Base-by-base conservation (phyloP, 2,329 filamentous ascomycete species). In the Botrytis deweyae region DNA sequence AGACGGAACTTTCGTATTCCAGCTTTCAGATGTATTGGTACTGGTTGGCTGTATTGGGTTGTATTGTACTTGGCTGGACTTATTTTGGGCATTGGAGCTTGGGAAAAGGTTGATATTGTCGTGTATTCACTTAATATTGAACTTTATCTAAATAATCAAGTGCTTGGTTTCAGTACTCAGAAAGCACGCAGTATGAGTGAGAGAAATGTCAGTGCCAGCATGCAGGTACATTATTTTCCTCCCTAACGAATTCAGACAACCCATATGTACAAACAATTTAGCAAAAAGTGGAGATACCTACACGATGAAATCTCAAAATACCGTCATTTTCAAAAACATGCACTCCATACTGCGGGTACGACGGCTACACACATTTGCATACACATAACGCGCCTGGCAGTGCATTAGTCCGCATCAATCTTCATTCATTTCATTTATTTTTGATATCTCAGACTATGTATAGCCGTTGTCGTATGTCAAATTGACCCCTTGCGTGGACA, bases 291-390 rank as follows among this genome's bases (percentile, higher is more conserved):
- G 59, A 22, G 20, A 18, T 33, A 16, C 10, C 46, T n/a, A 3
- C 36, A 9, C 4, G 20, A 29, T 4, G 4, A 5, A 33, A 65
- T 65, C 25, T 29, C 33, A 71, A 25, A 16, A 58, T 55, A 5
- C 25, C 25, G 20, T 55, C 25, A 29, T 22, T 22, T 5, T 36
- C 65, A 33, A n/a, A 49, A 12, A 6, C 46, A 62, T 72, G 59
- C 70, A 52, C 61, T 40, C 25, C 44, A 66, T 55, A 36, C 29
- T 72, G 61, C 70, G 59, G 70, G 61, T 58, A 72, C 61, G 38
- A 66, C 70, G 61, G 70, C 25, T 67, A 72, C 42, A 59, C 59
- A 65, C 59, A 55, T 33, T 33, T 58, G 33, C 14, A 36, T 64
- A 58, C 46, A 40, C 22, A 72, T 36, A 33, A 58, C 44, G 61